phyloP scores from a whole-genome alignment of 805 yeast genomes.

The Kodamaea kaohsiungensis region DNA sequence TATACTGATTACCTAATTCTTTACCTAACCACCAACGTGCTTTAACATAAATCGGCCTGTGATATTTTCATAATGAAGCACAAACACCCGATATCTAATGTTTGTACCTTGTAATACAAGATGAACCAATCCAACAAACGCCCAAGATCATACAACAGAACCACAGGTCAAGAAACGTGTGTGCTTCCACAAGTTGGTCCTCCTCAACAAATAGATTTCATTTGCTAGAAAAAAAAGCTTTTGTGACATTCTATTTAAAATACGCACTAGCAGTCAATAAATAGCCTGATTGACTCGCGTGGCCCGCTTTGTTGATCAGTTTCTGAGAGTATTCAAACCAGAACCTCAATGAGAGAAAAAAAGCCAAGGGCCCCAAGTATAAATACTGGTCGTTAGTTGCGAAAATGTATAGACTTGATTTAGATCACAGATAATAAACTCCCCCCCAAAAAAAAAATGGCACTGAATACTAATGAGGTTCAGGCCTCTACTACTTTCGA shows the following conservation, averaged over 20 bases:
- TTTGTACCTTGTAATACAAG: not conserved
- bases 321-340: not conserved
- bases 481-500: not conserved
- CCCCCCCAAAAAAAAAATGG: not conserved
- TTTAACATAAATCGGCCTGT: not conserved
- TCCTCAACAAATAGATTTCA: not conserved
- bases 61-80: not conserved
- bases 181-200: not conserved
- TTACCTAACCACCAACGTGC: not conserved
- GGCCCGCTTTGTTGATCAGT: not conserved
- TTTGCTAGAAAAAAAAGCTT: not conserved
- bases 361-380: not conserved
- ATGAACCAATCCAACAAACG: not conserved
- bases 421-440: not conserved
- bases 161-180: not conserved
- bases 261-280: not conserved
- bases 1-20: no score
- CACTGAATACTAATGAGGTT: not conserved
- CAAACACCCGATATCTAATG: not conserved
- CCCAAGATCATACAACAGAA: not conserved
- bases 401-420: not conserved
- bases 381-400: not conserved
- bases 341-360: not conserved
- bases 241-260: not conserved
- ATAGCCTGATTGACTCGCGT: not conserved